These are phyloP conservation scores for Pinus taeda DNA, from an alignment of 75 land plant species.

Conservation along the genomic window DNA sequence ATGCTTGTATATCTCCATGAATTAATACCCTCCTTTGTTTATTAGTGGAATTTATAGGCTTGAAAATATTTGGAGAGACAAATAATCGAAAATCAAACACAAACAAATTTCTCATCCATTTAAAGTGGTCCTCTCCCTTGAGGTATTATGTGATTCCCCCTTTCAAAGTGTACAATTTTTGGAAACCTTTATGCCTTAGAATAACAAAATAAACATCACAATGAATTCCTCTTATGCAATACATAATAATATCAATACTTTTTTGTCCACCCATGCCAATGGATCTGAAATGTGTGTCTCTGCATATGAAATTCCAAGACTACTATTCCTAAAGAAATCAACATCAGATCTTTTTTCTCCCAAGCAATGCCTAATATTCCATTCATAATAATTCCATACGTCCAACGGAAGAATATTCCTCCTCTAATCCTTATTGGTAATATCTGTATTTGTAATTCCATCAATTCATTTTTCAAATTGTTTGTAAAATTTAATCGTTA, in stretches of 20 bases:
- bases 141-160: slow-evolving; percentile 82
- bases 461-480: slow-evolving; percentile 1
- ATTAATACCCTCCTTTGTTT: not conserved
- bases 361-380: slow-evolving; percentile 87
- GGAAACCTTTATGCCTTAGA: slow-evolving; percentile 79
- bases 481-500: slow-evolving; percentile 24
- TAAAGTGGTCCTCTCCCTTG: slow-evolving; percentile 51
- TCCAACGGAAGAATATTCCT: slow-evolving; percentile 49
- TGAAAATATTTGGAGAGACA: slow-evolving; percentile 58
- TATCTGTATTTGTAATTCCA: not conserved
- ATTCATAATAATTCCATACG: slow-evolving; percentile 94
- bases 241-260: slow-evolving; percentile 74
- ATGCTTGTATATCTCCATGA: not conserved
- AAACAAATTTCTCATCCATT: slow-evolving; percentile 82
- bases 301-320: slow-evolving; percentile 60
- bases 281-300: slow-evolving; percentile 66
- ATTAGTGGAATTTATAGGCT: slow-evolving; percentile 18
- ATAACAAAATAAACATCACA: slow-evolving; percentile 92
- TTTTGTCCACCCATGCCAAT: slow-evolving; percentile 63
- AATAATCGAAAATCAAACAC: slow-evolving; percentile 81
- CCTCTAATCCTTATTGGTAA: not conserved
- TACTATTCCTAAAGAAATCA: slow-evolving; percentile 79
- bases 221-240: slow-evolving; percentile 91
- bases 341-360: slow-evolving; percentile 79
- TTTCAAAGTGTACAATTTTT: slow-evolving; percentile 68